Evolutionary conservation across 108 stramenopile genomes (phyloP).

Genomic region (Fragilariopsis cylindrus): DNA sequence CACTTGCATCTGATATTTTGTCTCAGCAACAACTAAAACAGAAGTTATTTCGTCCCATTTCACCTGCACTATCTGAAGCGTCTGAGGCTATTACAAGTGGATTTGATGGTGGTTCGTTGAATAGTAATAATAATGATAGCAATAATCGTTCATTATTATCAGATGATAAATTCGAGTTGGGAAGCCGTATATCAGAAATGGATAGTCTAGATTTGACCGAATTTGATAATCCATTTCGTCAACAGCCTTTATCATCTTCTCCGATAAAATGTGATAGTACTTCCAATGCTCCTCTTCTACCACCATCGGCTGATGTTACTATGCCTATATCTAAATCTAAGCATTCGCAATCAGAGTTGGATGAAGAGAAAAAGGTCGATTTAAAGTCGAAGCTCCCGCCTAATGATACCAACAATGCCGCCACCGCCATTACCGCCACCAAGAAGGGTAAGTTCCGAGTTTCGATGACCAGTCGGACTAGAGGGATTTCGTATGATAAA

Average conservation of each 20-base stretch:
- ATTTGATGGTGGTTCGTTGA: neutral
- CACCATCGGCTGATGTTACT: too few species aligned
- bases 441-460: neutral
- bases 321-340: neutral
- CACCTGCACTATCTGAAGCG: conserved; percentile 2
- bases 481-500: neutral
- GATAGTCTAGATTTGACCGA: neutral
- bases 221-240: conserved; percentile 16
- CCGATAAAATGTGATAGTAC: too few species aligned
- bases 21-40: neutral
- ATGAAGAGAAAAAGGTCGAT: neutral
- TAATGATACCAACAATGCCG: neutral
- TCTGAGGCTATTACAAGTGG: conserved; percentile 2
- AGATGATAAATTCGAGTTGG: conserved; percentile 1
- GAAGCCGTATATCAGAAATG: conserved; percentile 7
- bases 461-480: neutral
- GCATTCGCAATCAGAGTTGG: neutral
- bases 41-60: conserved; percentile 16
- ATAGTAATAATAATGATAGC: neutral
- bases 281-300: too few species aligned
- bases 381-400: neutral
- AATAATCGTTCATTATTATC: neutral
- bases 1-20: neutral
- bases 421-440: neutral
- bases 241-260: too few species aligned